Evolutionary conservation across 768 basidiomycete genomes (phyloP), one percentile per base, ranked within the genome.

Genomic region (Suillus subluteus): DNA sequence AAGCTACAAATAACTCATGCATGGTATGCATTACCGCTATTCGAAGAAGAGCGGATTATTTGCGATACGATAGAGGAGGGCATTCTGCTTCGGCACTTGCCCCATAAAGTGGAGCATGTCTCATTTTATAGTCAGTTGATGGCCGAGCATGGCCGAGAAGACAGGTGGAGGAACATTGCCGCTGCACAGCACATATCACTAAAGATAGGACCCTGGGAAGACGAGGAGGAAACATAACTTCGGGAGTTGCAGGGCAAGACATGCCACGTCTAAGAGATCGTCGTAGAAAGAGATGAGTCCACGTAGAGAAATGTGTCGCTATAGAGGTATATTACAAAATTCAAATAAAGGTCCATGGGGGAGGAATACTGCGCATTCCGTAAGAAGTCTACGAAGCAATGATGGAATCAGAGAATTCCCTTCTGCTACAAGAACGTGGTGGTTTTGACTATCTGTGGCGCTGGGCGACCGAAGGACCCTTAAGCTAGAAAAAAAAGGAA

Each of bases 401-500:
- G 40, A 43, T 43, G 16, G 40, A 43, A 61, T 61, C 16, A 12
- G 6, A 41, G 9, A 61, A 43, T 30, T 55, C 37, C 21, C 58
- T 65, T 59, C 56, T 54, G 30, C 56, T 64, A 67, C 50, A 72
- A 72, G 41, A 70, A 67, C 16, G 69, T 72, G 37, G 66, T 18
- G 18, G 72, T 68, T 50, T 73, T 72, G 56, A 71, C 65, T 52
- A 72, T 21, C 40, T 80, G 76, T 43, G 83, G 83, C 1, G 81
- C 81, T 71, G 83, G 83, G 23, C 81, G 75, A 41, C 79, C 70
- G 69, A 83, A 82, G 3, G 81, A 81, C 23, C 80, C 80, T 72
- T 84, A 82, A 63, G 81, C 83, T 83, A 63, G 44, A 30, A 66
- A 12, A 41, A 32, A 32, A 11, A 56, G 26, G 21, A 54, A 52